Evolutionary conservation across 1,284 basidiomycete genomes (phyloP).

Genomic region (Ustilago xerochloae): DNA sequence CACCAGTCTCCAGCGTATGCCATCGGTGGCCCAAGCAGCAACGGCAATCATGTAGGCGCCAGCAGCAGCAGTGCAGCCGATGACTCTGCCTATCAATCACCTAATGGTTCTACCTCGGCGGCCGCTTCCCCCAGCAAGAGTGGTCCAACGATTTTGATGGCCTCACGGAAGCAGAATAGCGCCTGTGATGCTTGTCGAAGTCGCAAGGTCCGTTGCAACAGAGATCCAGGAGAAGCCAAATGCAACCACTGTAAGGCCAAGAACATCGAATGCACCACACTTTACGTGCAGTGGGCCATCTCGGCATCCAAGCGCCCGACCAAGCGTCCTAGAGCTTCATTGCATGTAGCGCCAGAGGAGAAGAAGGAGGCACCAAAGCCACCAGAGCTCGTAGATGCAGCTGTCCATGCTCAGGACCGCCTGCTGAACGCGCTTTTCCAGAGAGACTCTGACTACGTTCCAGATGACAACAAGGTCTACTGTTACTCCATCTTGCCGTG

Average conservation of each 20-base stretch:
- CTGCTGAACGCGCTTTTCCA: conserved; percentile 45
- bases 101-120: conserved; percentile 8
- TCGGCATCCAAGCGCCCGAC: conserved; percentile 51
- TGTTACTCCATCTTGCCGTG: conserved; percentile 23
- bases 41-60: conserved; percentile 12
- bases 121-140: conserved; percentile 28
- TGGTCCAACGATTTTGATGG: conserved; percentile 28
- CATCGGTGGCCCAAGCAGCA: conserved; percentile 3
- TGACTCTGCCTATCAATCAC: conserved; percentile 19
- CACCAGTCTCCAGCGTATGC: conserved; percentile 15
- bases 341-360: conserved; percentile 17
- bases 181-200: conserved; percentile 60
- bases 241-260: conserved; percentile 60
- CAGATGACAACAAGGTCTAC: conserved; percentile 25
- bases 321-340: conserved; percentile 44
- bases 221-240: conserved; percentile 49
- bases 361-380: conserved; percentile 36
- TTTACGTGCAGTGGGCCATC: conserved; percentile 59
- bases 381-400: conserved; percentile 35
- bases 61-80: conserved; percentile 13
- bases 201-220: conserved; percentile 58
- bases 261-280: conserved; percentile 57
- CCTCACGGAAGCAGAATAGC: conserved; percentile 59
- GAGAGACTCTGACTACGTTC: conserved; percentile 33
- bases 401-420: conserved; percentile 28